Evolutionary conservation across 2,329 filamentous ascomycete genomes (phyloP).

Genomic region (Venturia pyrina): DNA sequence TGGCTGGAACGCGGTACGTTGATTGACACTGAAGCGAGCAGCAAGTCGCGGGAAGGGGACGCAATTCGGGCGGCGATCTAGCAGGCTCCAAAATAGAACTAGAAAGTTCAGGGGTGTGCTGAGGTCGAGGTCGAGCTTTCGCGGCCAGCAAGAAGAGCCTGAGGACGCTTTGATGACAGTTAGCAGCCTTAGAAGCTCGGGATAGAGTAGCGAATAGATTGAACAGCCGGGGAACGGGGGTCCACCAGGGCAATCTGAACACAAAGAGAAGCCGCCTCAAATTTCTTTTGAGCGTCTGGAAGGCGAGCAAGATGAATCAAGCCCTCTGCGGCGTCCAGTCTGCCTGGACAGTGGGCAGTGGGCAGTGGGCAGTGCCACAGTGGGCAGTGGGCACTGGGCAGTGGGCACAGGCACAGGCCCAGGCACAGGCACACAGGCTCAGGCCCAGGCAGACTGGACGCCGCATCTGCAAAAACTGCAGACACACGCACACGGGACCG

Average conservation of each 20-base stretch:
- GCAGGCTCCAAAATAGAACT: constrained; percentile 2
- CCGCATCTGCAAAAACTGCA: too few relatives aligned
- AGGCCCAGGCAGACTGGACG: too few relatives aligned
- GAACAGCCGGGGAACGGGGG: neutral
- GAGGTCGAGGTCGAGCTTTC: neutral
- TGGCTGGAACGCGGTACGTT: neutral
- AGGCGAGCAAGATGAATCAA: neutral
- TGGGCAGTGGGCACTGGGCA: too few relatives aligned
- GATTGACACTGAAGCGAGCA: neutral
- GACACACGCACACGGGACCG: too few relatives aligned
- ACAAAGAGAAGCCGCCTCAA: neutral
- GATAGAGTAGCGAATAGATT: neutral
- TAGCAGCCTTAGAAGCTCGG: neutral
- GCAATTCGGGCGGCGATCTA: neutral
- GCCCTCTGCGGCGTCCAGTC: neutral
- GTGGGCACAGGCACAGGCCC: too few relatives aligned
- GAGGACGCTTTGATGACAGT: constrained; percentile 1
- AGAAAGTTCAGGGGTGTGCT: neutral
- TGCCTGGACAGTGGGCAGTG: too few relatives aligned
- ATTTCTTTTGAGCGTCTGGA: neutral
- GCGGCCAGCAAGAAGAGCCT: neutral
- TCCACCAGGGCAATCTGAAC: neutral
- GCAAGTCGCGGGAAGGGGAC: neutral
- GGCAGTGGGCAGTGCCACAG: too few relatives aligned
- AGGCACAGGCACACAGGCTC: too few relatives aligned